Conservation (phyloP, 1,284 basidiomycete genomes). For the Naganishia cerealis region DNA sequence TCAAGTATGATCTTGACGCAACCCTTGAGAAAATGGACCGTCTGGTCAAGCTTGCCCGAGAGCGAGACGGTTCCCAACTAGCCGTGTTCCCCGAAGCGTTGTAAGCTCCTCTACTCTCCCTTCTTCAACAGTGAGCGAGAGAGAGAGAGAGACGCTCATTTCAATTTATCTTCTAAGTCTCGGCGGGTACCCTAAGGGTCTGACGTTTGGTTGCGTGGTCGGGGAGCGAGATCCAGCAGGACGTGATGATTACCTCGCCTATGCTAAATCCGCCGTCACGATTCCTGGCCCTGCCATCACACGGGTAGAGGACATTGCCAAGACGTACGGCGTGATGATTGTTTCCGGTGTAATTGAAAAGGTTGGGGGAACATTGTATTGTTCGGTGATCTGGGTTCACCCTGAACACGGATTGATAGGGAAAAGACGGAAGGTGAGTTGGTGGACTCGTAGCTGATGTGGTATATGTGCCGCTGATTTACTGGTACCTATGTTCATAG, state of each 20-base stretch:
- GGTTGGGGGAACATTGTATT: conserved; percentile 67
- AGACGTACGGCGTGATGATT: conserved; percentile 61
- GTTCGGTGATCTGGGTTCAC: conserved; percentile 66
- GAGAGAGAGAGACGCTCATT: too few relatives aligned
- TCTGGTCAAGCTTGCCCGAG: conserved; percentile 35
- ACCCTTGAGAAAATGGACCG: conserved; percentile 38
- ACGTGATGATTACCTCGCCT: conserved; percentile 64
- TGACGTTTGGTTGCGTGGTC: conserved; percentile 63
- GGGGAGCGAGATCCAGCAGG: conserved; percentile 61
- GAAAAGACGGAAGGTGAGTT: conserved; percentile 53
- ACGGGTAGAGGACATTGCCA: conserved; percentile 60
- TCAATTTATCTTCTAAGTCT: conserved; percentile 38
- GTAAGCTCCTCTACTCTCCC: conserved; percentile 11
- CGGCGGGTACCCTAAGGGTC: conserved; percentile 67
- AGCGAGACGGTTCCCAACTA: conserved; percentile 36
- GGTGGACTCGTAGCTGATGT: background rate
- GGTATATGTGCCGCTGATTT: background rate
- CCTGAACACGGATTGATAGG: conserved; percentile 61
- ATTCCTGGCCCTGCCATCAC: conserved; percentile 58
- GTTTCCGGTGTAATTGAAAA: conserved; percentile 68
- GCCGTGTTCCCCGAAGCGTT: conserved; percentile 40
- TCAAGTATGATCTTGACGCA: conserved; percentile 32
- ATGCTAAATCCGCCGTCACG: conserved; percentile 62
- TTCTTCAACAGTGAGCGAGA: background rate
- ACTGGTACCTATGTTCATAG: conserved; percentile 41